Conservation (phyloP, 352 stramenopile genomes). For the Elongisporangium anandrum region DNA sequence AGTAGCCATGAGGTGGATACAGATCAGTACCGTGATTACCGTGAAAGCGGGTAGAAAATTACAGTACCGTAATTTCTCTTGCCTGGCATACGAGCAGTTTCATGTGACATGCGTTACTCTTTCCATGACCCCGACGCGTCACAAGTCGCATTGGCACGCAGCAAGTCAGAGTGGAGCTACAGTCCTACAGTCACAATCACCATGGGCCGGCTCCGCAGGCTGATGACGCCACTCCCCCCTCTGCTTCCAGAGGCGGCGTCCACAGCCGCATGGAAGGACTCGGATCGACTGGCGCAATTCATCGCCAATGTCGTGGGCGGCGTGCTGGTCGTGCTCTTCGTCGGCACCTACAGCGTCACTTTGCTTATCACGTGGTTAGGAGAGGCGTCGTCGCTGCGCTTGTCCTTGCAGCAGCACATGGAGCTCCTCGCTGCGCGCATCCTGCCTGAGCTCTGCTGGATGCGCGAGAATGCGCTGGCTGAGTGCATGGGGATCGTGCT, state of each 20-base stretch:
- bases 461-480: conserved; percentile 14
- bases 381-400: conserved; percentile 23
- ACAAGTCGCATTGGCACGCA: not conserved
- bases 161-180: not conserved
- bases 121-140: not conserved
- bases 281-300: conserved; percentile 54
- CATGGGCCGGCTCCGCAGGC: not conserved
- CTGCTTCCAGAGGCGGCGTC: not conserved
- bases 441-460: conserved; percentile 7
- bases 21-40: too few species aligned
- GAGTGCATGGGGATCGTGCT: conserved; percentile 31
- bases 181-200: not conserved
- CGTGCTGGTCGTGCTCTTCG: conserved; percentile 31
- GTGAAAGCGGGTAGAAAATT: too few species aligned
- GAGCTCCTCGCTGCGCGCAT: not conserved
- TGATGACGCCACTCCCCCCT: not conserved
- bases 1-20: too few species aligned
- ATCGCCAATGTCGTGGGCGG: conserved; percentile 57
- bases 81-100: not conserved
- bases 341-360: conserved; percentile 33
- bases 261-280: conserved; percentile 44
- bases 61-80: too few species aligned
- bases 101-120: not conserved
- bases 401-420: conserved; percentile 14
- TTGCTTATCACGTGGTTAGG: conserved; percentile 18